Evolutionary conservation across 148 eudicot species (phyloP), one percentile per base, ranked within the genome.

Genomic region (Arbutus unedo): DNA sequence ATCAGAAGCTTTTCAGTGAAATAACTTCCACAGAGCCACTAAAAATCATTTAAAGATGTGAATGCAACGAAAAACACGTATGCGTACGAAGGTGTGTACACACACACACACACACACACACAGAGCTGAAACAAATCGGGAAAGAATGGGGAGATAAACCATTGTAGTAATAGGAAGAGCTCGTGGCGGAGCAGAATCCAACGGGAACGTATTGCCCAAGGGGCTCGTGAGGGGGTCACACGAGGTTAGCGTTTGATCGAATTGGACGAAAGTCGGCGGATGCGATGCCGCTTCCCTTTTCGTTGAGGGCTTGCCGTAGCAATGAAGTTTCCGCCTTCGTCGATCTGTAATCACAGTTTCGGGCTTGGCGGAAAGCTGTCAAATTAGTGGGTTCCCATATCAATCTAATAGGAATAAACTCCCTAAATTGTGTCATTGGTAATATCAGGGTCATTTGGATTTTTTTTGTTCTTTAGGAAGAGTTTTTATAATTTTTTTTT

Each of bases 281-380:
- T 57, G 45, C 55, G 38, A 47, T 31, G 38, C 38, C 1, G 38
- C 38, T 31, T 31, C 38, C 38, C 38, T 31, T 31, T 1, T 31
- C 38, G 38, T 31, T 31, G 38, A 31, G 38, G 38, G 0, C 38
- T 31, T 1, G 38, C 38, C 38, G 1, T 53, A 15, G 5, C 21
- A 19, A 5, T 21, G 84, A 57, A 54, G 78, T 71, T 57, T 74
- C 8, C 68, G 56, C 43, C 49, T 21, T 56, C 78, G 72, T 59
- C 9, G 49, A 31, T 31, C 38, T 31, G 0, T 31, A 31, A 31
- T 31, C 38, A 1, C 38, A 1, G 38, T 31, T 31, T 31, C 38
- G 38, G 38, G 38, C 38, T 31, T 31, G 38, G 38, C 38, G 38
- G 1, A 31, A 31, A 31, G 38, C 38, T 31, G 38, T 31, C 38